Percentiles rank a stretch among this genome's conserved stretches.
Conservation (phyloP, 306 rosid species). For the Cicer yamashitae region DNA sequence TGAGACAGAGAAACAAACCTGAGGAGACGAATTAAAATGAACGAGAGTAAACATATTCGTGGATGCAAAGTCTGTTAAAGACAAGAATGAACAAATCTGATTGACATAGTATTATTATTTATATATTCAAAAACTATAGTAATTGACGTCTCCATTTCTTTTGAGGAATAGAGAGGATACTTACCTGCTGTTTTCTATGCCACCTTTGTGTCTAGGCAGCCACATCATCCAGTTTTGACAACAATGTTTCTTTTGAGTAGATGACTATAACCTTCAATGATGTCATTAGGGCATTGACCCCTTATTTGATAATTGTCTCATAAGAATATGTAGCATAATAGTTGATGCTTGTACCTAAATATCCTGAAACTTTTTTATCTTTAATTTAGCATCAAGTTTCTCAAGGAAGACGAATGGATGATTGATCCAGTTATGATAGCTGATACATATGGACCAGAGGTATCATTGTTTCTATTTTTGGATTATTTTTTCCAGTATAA, state of each 20-base stretch:
- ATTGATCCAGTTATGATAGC: slow-evolving; percentile 86
- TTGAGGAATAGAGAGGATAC: no score
- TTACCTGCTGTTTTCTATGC: neutral
- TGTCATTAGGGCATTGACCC: neutral
- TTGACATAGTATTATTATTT: no score
- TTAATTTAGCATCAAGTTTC: slow-evolving; percentile 76
- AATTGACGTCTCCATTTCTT: no score
- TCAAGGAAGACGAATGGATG: slow-evolving; percentile 81
- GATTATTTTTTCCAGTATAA: neutral
- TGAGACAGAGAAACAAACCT: no score
- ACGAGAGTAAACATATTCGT: no score
- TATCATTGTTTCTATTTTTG: slow-evolving; percentile 45
- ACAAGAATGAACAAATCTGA: no score
- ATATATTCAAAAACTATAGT: no score
- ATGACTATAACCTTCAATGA: slow-evolving; percentile 11
- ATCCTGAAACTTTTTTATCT: slow-evolving; percentile 9
- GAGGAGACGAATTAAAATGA: no score
- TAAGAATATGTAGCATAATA: slow-evolving; percentile 12
- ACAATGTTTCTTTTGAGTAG: slow-evolving; percentile 12
- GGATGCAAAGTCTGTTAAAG: no score
- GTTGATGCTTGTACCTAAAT: slow-evolving; percentile 32
- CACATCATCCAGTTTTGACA: slow-evolving; percentile 16
- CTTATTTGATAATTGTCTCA: neutral
- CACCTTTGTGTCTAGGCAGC: neutral
- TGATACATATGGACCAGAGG: slow-evolving; percentile 90